Evolutionary conservation across 1,284 basidiomycete species (phyloP).

Genomic region (Leccinum holopus): DNA sequence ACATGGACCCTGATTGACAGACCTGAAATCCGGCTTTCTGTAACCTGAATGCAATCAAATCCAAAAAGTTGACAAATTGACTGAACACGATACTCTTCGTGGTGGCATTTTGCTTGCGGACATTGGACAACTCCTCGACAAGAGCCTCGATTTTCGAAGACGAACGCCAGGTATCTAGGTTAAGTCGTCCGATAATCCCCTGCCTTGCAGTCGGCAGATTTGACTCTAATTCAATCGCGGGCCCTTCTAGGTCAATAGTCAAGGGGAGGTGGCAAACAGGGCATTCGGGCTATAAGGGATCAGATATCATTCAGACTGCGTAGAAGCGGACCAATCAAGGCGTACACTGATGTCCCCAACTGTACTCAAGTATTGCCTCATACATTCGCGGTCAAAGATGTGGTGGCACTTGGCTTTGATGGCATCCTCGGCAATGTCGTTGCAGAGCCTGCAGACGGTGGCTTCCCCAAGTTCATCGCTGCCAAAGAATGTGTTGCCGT

Average conservation of each 20-base stretch:
- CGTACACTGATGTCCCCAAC: slow-evolving; percentile 70
- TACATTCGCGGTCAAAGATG: slow-evolving; percentile 94
- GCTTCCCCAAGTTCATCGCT: slow-evolving; percentile 66
- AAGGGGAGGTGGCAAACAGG: slow-evolving; percentile 94
- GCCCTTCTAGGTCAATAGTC: slow-evolving; percentile 94
- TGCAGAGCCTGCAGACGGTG: slow-evolving; percentile 91
- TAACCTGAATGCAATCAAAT: slow-evolving; percentile 90
- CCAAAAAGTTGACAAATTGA: slow-evolving; percentile 89
- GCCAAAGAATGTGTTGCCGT: slow-evolving; percentile 56
- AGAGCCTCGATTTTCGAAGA: slow-evolving; percentile 98
- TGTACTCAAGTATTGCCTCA: slow-evolving; percentile 87
- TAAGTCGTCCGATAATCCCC: slow-evolving; percentile 90
- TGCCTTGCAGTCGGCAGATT: slow-evolving; percentile 66
- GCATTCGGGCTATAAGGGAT: slow-evolving; percentile 69
- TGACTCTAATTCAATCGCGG: slow-evolving; percentile 83
- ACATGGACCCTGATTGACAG: slow-evolving; percentile 21
- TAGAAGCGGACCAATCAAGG: slow-evolving; percentile 9
- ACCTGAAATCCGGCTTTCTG: slow-evolving; percentile 90
- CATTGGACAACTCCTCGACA: slow-evolving; percentile 88
- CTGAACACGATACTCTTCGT: slow-evolving; percentile 97
- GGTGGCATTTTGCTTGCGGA: slow-evolving; percentile 83
- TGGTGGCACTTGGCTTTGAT: slow-evolving; percentile 91
- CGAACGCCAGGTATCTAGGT: slow-evolving; percentile 89
- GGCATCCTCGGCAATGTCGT: slow-evolving; percentile 96
- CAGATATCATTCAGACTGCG: slow-evolving; percentile 3